These are phyloP conservation scores for Podaxis sp. DNA, from an alignment of 768 basidiomycete genomes.

Conservation along the genomic window DNA sequence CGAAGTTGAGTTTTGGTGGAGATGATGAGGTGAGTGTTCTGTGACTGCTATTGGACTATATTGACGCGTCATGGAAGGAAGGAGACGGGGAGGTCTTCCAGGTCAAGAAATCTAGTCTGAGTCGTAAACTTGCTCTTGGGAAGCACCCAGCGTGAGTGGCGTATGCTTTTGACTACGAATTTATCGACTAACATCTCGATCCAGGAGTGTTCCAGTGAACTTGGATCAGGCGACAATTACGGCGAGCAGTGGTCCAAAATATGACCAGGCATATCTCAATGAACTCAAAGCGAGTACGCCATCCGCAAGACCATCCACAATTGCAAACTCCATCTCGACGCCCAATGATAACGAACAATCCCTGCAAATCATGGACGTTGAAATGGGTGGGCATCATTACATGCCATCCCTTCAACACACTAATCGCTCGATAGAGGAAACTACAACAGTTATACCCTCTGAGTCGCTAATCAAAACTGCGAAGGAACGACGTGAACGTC, in stretches of 20 bases:
- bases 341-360: conserved; percentile 40
- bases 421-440: conserved; percentile 28
- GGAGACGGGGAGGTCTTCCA: conserved; percentile 66
- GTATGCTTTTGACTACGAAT: background rate
- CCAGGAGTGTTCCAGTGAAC: conserved; percentile 44
- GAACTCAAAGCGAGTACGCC: conserved; percentile 80
- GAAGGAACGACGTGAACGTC: conserved; percentile 72
- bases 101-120: conserved; percentile 80
- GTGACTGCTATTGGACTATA: conserved; percentile 7
- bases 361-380: conserved; percentile 32
- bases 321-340: conserved; percentile 46
- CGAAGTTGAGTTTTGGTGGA: conserved; percentile 77
- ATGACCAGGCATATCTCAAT: conserved; percentile 71
- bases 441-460: conserved; percentile 60
- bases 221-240: conserved; percentile 60
- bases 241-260: conserved; percentile 55
- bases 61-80: conserved; percentile 36
- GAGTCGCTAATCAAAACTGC: conserved; percentile 71
- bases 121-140: conserved; percentile 60
- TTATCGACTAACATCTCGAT: background rate
- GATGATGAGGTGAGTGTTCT: conserved; percentile 55
- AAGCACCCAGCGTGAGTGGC: conserved; percentile 50
- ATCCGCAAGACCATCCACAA: conserved; percentile 45
- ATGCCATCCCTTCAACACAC: background rate
- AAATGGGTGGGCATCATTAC: conserved; percentile 22